Evolutionary conservation across 139 green algal genomes (phyloP).

Genomic region (Edaphochlamys debaryana): DNA sequence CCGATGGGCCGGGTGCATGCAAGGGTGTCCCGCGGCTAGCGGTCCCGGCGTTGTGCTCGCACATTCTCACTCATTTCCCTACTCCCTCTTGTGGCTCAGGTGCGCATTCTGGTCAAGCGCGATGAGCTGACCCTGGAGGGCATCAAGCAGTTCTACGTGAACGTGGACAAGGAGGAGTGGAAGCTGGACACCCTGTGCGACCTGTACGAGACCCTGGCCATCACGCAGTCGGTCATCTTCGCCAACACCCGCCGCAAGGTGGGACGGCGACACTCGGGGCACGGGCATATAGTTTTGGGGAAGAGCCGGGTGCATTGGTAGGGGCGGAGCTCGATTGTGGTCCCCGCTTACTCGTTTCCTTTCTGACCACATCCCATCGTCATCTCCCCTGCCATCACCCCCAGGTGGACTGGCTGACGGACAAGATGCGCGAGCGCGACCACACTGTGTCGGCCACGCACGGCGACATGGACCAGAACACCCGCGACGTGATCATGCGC

Average conservation of each 20-base stretch:
- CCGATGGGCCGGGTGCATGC: too few relatives aligned
- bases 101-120: conserved; percentile 99
- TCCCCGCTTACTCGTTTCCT: too few relatives aligned
- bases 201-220: conserved; percentile 99
- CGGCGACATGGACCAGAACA: conserved; percentile 99
- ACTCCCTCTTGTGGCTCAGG: too few relatives aligned
- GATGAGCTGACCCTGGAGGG: conserved; percentile 99
- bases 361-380: too few relatives aligned
- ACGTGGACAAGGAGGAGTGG: conserved; percentile 97
- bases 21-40: too few relatives aligned
- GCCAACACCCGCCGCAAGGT: conserved; percentile 99
- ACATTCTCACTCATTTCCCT: too few relatives aligned
- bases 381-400: too few relatives aligned
- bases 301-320: too few relatives aligned
- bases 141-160: conserved; percentile 99
- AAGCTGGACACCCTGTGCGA: conserved; percentile 99
- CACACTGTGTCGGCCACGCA: conserved; percentile 99
- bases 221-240: conserved; percentile 99
- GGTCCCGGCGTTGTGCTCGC: too few relatives aligned
- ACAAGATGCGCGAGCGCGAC: conserved; percentile 99
- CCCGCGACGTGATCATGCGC: conserved; percentile 99
- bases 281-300: too few relatives aligned
- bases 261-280: too few relatives aligned
- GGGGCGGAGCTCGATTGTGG: too few relatives aligned
- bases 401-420: conserved; percentile 99